phyloP scores from a whole-genome alignment of 2,329 filamentous ascomycete species.

The Chaetomium sp. region DNA sequence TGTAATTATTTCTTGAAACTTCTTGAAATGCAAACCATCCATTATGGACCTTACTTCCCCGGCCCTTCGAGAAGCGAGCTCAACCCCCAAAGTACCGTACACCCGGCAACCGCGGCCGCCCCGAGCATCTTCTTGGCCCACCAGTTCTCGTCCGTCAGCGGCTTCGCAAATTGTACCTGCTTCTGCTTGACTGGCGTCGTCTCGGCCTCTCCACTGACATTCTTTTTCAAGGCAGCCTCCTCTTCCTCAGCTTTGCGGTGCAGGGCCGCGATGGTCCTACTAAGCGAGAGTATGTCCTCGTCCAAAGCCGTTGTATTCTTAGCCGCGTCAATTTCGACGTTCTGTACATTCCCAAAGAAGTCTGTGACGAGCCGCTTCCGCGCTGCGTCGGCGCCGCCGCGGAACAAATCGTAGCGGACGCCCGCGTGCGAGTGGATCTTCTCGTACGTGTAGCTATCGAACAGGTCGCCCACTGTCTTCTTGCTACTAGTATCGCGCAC shows the following conservation, averaged over 20 bases:
- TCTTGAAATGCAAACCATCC: neutral
- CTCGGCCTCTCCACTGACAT: conserved; percentile 32
- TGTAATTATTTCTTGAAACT: neutral
- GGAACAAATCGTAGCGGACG: conserved; percentile 93
- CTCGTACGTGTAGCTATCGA: conserved; percentile 91
- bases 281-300: conserved; percentile 77
- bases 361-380: conserved; percentile 85
- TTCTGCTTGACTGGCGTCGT: conserved; percentile 35
- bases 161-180: conserved; percentile 57
- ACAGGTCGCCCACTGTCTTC: conserved; percentile 88
- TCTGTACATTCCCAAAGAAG: conserved; percentile 98
- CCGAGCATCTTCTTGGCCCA: conserved; percentile 66
- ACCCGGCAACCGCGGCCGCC: conserved; percentile 63
- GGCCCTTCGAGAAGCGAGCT: conserved; percentile 54
- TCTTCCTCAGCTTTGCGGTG: conserved; percentile 53
- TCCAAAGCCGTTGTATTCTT: conserved; percentile 58
- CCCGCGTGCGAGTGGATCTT: conserved; percentile 95
- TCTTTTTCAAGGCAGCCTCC: conserved; percentile 39
- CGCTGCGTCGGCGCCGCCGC: conserved; percentile 75
- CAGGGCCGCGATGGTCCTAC: conserved; percentile 62
- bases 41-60: conserved; percentile 9
- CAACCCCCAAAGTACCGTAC: conserved; percentile 60
- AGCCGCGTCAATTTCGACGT: conserved; percentile 81
- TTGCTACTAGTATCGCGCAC: conserved; percentile 85
- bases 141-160: conserved; percentile 67